These are phyloP conservation scores for Lipomyces kockii DNA, from an alignment of 805 yeast genomes.

Conservation along the genomic window DNA sequence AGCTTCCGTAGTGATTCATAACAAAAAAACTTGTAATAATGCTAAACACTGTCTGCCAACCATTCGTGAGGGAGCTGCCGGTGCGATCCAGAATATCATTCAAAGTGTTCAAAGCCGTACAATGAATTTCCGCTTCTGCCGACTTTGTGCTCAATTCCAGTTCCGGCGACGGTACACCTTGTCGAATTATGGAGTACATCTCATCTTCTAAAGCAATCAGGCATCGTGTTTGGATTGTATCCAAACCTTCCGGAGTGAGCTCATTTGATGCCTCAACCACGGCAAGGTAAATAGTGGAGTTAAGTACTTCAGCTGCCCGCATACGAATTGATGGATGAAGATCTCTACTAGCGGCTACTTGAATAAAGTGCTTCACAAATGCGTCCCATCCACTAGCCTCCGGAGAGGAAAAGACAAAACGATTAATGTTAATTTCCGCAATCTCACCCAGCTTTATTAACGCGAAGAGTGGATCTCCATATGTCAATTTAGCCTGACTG, in stretches of 20 bases:
- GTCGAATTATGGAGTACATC: slow-evolving; percentile 37
- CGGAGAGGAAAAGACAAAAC: slow-evolving; percentile 47
- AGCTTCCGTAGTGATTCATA: slow-evolving; percentile 31
- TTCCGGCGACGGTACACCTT: slow-evolving; percentile 29
- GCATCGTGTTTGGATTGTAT: slow-evolving; percentile 45
- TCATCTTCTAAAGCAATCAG: slow-evolving; percentile 56
- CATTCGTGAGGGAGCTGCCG: slow-evolving; percentile 63
- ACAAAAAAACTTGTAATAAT: slow-evolving; percentile 49
- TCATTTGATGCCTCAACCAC: slow-evolving; percentile 31
- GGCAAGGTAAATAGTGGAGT: slow-evolving; percentile 49
- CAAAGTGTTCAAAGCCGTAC: slow-evolving; percentile 64
- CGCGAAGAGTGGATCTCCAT: slow-evolving; percentile 49
- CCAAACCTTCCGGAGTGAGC: slow-evolving; percentile 27
- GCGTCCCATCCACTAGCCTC: slow-evolving; percentile 55
- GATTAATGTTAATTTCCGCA: slow-evolving; percentile 55
- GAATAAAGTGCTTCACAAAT: slow-evolving; percentile 54
- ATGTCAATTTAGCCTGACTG: not conserved
- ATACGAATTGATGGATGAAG: slow-evolving; percentile 54
- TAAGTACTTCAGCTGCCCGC: slow-evolving; percentile 57
- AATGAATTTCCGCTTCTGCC: slow-evolving; percentile 70
- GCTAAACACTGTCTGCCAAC: slow-evolving; percentile 75
- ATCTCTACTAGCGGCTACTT: slow-evolving; percentile 52
- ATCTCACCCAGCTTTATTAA: slow-evolving; percentile 59
- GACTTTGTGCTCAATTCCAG: slow-evolving; percentile 40
- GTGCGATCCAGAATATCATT: slow-evolving; percentile 77